Percentiles rank a stretch among this genome's conserved stretches.
Evolutionary conservation across 441 rosid species (phyloP).

Genomic region (Biscutella laevigata): DNA sequence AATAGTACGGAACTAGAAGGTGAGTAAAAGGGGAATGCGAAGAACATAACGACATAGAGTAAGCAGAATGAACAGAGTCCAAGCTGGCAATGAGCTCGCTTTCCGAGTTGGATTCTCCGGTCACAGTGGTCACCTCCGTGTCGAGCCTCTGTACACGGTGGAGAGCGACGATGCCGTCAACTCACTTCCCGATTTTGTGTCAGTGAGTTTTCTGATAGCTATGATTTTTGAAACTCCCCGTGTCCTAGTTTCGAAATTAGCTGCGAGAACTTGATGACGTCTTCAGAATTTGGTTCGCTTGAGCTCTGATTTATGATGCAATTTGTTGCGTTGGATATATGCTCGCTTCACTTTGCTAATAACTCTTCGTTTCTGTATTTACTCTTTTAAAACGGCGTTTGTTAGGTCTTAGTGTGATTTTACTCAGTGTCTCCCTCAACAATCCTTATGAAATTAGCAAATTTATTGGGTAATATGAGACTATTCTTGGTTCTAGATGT

Average conservation of each 20-base stretch:
- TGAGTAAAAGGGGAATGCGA: conserved; percentile 12
- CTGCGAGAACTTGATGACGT: background rate
- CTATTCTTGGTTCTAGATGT: background rate
- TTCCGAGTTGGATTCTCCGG: conserved; percentile 94
- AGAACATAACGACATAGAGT: background rate
- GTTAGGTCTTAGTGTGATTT: background rate
- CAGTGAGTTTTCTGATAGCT: conserved; percentile 37
- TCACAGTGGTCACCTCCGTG: conserved; percentile 78
- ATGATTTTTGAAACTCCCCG: background rate
- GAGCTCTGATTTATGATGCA: background rate
- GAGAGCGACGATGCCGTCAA: conserved; percentile 59
- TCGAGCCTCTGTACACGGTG: conserved; percentile 71
- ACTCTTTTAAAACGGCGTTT: background rate
- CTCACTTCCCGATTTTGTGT: conserved; percentile 78
- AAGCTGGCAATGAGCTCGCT: conserved; percentile 58
- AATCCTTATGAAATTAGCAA: background rate
- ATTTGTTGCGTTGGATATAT: background rate
- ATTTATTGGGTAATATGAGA: background rate
- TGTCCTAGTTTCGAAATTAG: background rate
- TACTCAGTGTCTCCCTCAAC: background rate
- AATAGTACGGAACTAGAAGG: background rate
- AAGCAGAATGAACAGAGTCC: conserved; percentile 45
- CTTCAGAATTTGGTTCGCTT: conserved; percentile 12
- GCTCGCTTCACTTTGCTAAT: background rate
- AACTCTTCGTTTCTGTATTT: background rate